Base-by-base conservation (phyloP, 352 stramenopile species). In the Phytophthora ramorum region DNA sequence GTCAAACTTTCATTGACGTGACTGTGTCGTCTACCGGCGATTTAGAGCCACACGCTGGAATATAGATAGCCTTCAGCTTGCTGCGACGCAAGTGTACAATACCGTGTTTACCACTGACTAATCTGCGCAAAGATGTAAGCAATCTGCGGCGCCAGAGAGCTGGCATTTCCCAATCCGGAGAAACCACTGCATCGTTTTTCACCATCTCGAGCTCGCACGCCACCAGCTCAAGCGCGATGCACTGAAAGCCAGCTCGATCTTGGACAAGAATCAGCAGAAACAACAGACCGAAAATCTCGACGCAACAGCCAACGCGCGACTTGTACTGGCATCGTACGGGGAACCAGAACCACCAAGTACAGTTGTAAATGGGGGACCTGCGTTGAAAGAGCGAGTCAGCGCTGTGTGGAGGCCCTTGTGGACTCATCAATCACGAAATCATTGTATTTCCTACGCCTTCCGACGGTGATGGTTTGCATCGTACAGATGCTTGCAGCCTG, bases 371-470 rank as follows among this genome's bases (percentile, higher is more conserved):
- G 34, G 43, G 16, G 10, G 24, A n/a, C 20, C 20, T 28, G 12
- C 17, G 26, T 40, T 26, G 20, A 49, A 16, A 54, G 17, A 40
- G 24, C 34, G 34, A 24, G n/a, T 38, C 12, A 22, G 14, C 10
- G 55, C 19, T 63, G 55, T 44, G 55, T 63, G 45, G 56, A 56
- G 49, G 45, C 56, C 14, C 2, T 14, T 53, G 35, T 58, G 49
- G 63, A 71, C 63, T 61, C 56, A 71, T 71, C 56, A 59, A 5
- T 34, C 22, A 44, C 20, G 17, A 40, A 30, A 32, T 32, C 19
- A 26, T 16, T 30, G 37, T 47, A 55, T 53, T 66, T 70, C 56
- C 63, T 66, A 71, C 62, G 48, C 34, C n/a, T 55, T 51, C 55
- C 55, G 35, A 63, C 45, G 53, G 57, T 61, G 58, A 55, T 63